A percentile compares a stretch with the other conserved stretches of the same genome.
Evolutionary conservation across 2,329 filamentous ascomycete species (phyloP).

Genomic region (Tolypocladium endophyticum): DNA sequence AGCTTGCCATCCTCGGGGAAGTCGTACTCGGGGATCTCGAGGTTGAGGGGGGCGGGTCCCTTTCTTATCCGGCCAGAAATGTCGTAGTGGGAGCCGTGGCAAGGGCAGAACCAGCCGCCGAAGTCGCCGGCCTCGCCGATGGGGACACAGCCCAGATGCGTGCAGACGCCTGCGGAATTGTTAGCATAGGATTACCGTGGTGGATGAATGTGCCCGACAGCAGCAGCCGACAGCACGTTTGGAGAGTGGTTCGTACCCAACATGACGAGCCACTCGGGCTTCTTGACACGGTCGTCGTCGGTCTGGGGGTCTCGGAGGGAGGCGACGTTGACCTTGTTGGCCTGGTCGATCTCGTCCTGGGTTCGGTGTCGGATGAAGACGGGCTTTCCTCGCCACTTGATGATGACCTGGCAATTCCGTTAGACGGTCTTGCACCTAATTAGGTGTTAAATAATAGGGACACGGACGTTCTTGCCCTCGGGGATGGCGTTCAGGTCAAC

Average conservation of each 20-base stretch:
- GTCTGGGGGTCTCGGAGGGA: slow-evolving; percentile 81
- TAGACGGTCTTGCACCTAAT: slow-evolving; percentile 1
- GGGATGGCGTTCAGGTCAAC: slow-evolving; percentile 86
- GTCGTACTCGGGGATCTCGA: slow-evolving; percentile 86
- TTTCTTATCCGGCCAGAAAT: slow-evolving; percentile 97
- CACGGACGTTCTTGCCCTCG: slow-evolving; percentile 95
- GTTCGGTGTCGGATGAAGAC: slow-evolving; percentile 99
- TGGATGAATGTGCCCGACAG: not conserved
- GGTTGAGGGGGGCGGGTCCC: slow-evolving; percentile 93
- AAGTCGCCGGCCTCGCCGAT: slow-evolving; percentile 98
- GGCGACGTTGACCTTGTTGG: slow-evolving; percentile 76
- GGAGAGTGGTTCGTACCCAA: slow-evolving; percentile 51
- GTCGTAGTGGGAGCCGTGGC: slow-evolving; percentile 99
- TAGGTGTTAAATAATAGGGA: not conserved
- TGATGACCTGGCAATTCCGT: slow-evolving; percentile 61
- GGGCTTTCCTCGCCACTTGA: slow-evolving; percentile 99
- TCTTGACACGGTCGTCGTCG: slow-evolving; percentile 90
- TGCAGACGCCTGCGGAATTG: slow-evolving; percentile 72
- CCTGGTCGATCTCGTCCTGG: slow-evolving; percentile 83
- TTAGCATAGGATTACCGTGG: not conserved
- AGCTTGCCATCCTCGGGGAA: slow-evolving; percentile 86
- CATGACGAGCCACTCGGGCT: slow-evolving; percentile 99
- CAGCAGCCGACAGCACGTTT: not conserved
- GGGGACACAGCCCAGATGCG: slow-evolving; percentile 96
- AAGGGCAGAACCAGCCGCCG: slow-evolving; percentile 99